Conservation (phyloP, 192 early-diverging fungal species). For the Tieghemiomyces parasiticus region DNA sequence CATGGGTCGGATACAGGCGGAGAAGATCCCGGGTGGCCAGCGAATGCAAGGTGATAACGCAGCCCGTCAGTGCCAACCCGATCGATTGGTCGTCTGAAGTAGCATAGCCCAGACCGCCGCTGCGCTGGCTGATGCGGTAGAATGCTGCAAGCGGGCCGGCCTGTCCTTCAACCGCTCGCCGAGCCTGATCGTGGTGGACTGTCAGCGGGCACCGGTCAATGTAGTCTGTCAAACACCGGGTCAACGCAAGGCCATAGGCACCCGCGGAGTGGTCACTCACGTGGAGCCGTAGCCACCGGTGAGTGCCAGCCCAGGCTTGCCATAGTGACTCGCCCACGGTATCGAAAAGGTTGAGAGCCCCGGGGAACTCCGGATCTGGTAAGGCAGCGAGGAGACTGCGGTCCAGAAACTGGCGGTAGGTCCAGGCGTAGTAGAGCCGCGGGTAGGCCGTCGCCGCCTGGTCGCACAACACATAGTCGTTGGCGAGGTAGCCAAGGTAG, state of each 20-base stretch:
- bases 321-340: background rate
- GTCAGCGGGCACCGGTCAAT: background rate
- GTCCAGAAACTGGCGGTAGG: background rate
- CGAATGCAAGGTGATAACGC: background rate
- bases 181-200: background rate
- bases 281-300: background rate
- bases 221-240: background rate
- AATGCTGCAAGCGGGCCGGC: background rate
- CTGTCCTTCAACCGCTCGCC: background rate
- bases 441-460: background rate
- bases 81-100: background rate
- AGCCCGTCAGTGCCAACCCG: background rate
- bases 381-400: background rate
- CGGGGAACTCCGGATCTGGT: background rate
- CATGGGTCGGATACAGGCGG: background rate
- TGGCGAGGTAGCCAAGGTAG: background rate
- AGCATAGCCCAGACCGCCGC: background rate
- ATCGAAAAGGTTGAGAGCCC: background rate
- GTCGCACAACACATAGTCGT: background rate
- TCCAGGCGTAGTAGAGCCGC: conserved; percentile 1
- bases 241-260: background rate
- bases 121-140: background rate
- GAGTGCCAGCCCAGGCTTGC: background rate
- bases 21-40: background rate
- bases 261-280: background rate